Percentiles rank a stretch among this genome's conserved stretches.
Evolutionary conservation across 2,329 filamentous ascomycete genomes (phyloP).

Genomic region (Fusarium multiceps): DNA sequence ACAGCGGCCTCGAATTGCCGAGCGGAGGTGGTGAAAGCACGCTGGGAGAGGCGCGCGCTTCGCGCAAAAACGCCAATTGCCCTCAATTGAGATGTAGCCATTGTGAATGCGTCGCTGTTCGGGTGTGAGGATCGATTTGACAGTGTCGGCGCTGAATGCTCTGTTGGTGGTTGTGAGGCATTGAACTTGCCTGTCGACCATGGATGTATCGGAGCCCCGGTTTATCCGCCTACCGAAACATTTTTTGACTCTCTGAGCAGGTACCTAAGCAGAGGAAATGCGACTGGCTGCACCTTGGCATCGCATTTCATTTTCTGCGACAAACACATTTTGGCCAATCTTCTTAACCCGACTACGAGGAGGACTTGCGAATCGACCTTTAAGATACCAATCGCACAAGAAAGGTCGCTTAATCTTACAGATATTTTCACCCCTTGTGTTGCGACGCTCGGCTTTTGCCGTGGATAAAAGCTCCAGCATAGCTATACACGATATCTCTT

Average conservation of each 20-base stretch:
- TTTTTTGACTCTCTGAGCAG: conserved; percentile 24
- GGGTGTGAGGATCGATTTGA: conserved; percentile 46
- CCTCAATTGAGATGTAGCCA: conserved; percentile 60
- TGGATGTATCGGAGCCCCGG: conserved; percentile 19
- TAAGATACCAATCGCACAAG: neutral
- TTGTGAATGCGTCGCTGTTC: conserved; percentile 46
- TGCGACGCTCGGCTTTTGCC: neutral
- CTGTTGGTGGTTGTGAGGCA: conserved; percentile 41
- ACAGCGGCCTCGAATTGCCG: conserved; percentile 59
- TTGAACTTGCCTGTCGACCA: conserved; percentile 30
- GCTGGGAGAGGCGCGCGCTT: conserved; percentile 57
- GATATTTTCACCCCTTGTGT: neutral
- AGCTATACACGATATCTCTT: conserved; percentile 4
- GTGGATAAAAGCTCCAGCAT: neutral
- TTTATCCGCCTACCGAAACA: conserved; percentile 44
- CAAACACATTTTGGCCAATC: neutral
- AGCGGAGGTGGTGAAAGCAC: conserved; percentile 61
- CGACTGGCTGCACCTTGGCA: neutral
- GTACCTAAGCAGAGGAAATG: conserved; percentile 6
- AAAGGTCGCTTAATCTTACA: neutral
- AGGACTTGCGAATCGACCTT: neutral
- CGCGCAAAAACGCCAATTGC: conserved; percentile 58
- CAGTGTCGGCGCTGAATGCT: conserved; percentile 38
- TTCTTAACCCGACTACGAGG: neutral
- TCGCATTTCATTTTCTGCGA: conserved; percentile 5